Base-by-base conservation (phyloP, 768 basidiomycete genomes). In the Lanmaoa pseudosensibilis region DNA sequence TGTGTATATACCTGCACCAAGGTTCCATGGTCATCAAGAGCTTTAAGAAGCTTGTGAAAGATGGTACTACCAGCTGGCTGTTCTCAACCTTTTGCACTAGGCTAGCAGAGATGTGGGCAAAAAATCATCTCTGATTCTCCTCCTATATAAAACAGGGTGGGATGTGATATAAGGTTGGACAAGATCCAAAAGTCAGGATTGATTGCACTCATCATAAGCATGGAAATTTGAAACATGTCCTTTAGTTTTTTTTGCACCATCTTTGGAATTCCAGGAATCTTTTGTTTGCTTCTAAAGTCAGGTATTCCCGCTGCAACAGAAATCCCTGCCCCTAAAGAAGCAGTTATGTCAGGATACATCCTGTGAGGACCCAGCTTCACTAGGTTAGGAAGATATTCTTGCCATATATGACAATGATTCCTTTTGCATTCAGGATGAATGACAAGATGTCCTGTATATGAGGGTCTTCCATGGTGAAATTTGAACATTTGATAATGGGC, bases 41-140 rank as follows among this genome's bases (percentile, higher is more conserved):
- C 4, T 48, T 61, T 61, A 0, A 63, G 53, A 37, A 63, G 53
- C 5, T 50, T 7, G n/a, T 63, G 61, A 3, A 60, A 63, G 38
- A 1, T 2, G 2, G 56, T 63, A 5, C n/a, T n/a, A n/a, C n/a
- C n/a, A 56, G 56, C 12, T 57, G 15, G 49, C 59, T 54, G 2
- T 52, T 18, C 21, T 45, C 44, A 0, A 12, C 6, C 27, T 39
- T 58, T 18, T 27, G 7, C 27, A 52, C 52, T 2, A 62, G 34
- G 5, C 33, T 54, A 0, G 46, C 33, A 9, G 2, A 2, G 21
- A 63, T 60, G 4, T 18, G 11, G 12, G 34, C 39, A 15, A 60
- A 60, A 1, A 15, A 32, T 2, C 40, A 40, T 25, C 37, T 37
- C 2, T 2, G 23, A 23, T 9, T 39, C 2, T 27, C 2, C 12